Evolutionary conservation across 1,139 yeast genomes (phyloP).

Genomic region (Yamadazyma kanchanaburiensis): DNA sequence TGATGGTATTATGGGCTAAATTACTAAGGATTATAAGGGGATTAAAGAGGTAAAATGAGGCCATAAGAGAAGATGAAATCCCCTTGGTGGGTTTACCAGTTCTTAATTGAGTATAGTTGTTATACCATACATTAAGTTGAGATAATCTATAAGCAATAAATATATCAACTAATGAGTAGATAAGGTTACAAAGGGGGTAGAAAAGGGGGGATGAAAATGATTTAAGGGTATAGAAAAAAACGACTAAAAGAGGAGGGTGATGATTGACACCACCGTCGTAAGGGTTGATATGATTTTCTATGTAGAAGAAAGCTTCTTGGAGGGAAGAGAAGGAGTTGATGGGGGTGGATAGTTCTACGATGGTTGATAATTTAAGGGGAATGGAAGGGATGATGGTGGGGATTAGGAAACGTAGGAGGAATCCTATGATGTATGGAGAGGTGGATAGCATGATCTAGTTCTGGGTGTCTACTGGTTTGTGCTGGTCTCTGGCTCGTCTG

Average conservation of each 20-base stretch:
- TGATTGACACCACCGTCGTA: constrained; percentile 87
- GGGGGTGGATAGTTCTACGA: constrained; percentile 79
- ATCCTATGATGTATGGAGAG: no score
- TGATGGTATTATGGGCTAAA: constrained; percentile 64
- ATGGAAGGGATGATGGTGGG: constrained; percentile 34
- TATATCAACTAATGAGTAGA: constrained; percentile 42
- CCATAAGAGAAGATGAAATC: constrained; percentile 44
- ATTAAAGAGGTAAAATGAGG: constrained; percentile 69
- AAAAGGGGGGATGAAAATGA: constrained; percentile 18
- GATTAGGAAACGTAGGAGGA: constrained; percentile 25
- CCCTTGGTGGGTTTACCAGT: constrained; percentile 15
- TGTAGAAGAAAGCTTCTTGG: constrained; percentile 75
- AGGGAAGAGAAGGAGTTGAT: constrained; percentile 64
- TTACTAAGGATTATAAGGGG: constrained; percentile 73
- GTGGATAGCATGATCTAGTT: no score
- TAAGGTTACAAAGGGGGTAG: constrained; percentile 16
- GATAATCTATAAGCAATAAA: constrained; percentile 41
- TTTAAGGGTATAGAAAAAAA: constrained; percentile 26
- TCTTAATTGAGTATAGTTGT: constrained; percentile 23
- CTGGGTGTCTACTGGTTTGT: no score
- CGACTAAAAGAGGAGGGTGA: constrained; percentile 72
- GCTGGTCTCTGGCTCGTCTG: no score
- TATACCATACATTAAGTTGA: constrained; percentile 36
- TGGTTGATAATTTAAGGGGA: constrained; percentile 26
- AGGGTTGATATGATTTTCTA: constrained; percentile 57